Evolutionary conservation across 1,139 yeast genomes (phyloP).

Genomic region (Candida sojae): DNA sequence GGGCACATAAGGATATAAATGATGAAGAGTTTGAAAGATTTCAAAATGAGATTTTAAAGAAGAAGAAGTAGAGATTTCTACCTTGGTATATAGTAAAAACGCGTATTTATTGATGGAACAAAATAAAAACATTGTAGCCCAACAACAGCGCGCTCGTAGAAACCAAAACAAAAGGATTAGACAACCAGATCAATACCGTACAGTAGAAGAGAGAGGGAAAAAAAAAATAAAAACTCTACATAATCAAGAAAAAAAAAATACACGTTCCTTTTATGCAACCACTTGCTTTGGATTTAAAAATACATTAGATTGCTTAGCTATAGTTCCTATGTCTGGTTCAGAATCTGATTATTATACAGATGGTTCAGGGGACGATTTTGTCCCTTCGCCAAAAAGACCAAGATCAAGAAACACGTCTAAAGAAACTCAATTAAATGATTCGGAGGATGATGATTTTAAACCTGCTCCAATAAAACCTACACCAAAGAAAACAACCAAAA

Average conservation of each 20-base stretch:
- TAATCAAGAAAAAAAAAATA: no score
- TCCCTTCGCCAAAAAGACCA: conserved; percentile 13
- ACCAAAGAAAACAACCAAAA: not conserved
- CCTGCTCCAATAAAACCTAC: not conserved
- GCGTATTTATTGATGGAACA: not conserved
- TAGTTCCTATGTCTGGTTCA: conserved; percentile 12
- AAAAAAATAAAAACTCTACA: no score
- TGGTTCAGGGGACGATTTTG: conserved; percentile 17
- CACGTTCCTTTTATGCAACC: no score
- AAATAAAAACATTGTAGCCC: no score
- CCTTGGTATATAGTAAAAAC: not conserved
- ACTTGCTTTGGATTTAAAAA: no score
- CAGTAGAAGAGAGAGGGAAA: no score
- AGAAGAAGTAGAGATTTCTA: conserved; percentile 9
- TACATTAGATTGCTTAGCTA: no score
- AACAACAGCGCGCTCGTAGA: no score
- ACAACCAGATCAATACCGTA: no score
- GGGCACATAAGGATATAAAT: conserved; percentile 28
- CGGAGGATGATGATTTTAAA: conserved; percentile 15
- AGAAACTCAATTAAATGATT: conserved; percentile 18
- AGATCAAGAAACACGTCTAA: conserved; percentile 5
- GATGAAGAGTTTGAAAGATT: conserved; percentile 34
- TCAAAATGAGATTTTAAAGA: conserved; percentile 25
- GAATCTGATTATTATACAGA: conserved; percentile 16
- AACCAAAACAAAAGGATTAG: no score